Evolutionary conservation across 73 alveolate species (phyloP).

Genomic region (Urostyla sp.): DNA sequence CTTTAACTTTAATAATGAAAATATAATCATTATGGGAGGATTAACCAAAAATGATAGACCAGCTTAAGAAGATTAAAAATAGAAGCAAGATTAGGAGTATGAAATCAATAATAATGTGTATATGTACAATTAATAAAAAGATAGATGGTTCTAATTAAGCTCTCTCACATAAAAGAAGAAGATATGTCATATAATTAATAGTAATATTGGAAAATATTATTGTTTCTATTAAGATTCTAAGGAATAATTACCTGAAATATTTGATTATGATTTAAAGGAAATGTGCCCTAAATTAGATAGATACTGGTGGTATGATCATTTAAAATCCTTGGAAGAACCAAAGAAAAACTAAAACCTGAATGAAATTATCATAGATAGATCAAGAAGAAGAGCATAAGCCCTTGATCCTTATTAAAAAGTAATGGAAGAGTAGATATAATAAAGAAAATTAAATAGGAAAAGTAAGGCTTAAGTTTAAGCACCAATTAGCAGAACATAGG

Average conservation of each 20-base stretch:
- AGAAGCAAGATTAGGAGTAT: constrained; percentile 3
- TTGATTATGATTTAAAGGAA: constrained; percentile 2
- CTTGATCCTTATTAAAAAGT: too few species aligned
- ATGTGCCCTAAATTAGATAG: constrained; percentile 34
- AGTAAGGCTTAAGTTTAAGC: too few species aligned
- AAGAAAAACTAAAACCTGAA: constrained; percentile 19
- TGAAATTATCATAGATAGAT: too few species aligned
- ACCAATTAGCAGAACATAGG: too few species aligned
- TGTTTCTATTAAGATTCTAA: neutral
- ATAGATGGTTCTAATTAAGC: constrained; percentile 27
- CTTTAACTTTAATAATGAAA: constrained; percentile 8
- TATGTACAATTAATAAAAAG: constrained; percentile 17
- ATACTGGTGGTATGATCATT: constrained; percentile 28
- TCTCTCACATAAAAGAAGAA: constrained; percentile 17
- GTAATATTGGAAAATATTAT: constrained; percentile 24
- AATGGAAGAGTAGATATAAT: too few species aligned
- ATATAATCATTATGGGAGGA: constrained; percentile 28
- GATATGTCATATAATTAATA: constrained; percentile 9
- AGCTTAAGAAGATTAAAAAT: neutral
- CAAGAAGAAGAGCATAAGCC: too few species aligned
- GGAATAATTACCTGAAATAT: neutral
- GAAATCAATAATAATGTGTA: constrained; percentile 24
- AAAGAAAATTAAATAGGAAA: too few species aligned
- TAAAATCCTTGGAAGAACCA: neutral
- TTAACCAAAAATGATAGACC: neutral